Percentiles rank a stretch among this genome's conserved stretches.
Conservation (phyloP, 2,329 filamentous ascomycete genomes). For the Dactylellina drechsleri region DNA sequence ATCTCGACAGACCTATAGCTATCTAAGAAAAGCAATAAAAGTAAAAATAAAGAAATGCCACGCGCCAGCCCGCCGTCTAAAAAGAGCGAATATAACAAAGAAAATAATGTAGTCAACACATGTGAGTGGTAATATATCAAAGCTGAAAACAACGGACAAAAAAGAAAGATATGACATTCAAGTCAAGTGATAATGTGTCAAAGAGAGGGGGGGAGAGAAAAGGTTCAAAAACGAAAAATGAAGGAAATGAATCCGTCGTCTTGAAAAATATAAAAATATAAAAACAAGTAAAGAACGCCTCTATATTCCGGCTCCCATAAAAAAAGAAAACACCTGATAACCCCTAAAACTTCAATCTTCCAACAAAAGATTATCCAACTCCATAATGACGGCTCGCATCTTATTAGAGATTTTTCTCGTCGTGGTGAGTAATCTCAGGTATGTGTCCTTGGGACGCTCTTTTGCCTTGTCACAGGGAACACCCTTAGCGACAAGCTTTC, state of each 20-base stretch:
- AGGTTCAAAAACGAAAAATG: not conserved
- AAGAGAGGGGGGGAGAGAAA: not conserved
- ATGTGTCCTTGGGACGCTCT: constrained; percentile 1
- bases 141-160: no score
- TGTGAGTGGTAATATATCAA: no score
- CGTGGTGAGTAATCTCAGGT: not conserved
- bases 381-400: not conserved
- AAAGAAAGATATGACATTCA: no score
- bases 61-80: not conserved
- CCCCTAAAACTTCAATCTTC: constrained; percentile 10
- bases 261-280: not conserved
- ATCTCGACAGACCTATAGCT: no score
- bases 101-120: no score
- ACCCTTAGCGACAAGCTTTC: constrained; percentile 12
- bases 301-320: not conserved
- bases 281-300: constrained; percentile 8
- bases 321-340: constrained; percentile 5
- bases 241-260: not conserved
- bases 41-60: constrained; percentile 4
- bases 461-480: not conserved
- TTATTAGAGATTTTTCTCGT: not conserved
- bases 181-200: no score
- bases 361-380: not conserved
- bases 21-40: no score
- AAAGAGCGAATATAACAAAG: not conserved